Percentiles rank a stretch among this genome's conserved stretches.
phyloP scores from a whole-genome alignment of 2,329 filamentous ascomycete genomes.

The Tolypocladium pustulatum region DNA sequence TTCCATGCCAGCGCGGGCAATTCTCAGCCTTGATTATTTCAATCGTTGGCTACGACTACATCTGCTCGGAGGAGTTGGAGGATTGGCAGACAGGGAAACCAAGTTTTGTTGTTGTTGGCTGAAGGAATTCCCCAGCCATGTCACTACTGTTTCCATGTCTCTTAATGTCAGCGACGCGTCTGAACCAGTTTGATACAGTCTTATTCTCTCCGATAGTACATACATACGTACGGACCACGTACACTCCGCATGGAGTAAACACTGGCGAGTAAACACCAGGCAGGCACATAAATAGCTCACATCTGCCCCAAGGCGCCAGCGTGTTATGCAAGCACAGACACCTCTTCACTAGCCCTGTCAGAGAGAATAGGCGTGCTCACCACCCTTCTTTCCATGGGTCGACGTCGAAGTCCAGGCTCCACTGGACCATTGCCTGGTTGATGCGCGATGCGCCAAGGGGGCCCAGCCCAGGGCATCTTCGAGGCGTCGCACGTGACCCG shows the following conservation, averaged over 20 bases:
- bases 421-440: not conserved
- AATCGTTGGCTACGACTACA: not conserved
- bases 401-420: not conserved
- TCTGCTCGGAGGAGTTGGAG: not conserved
- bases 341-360: not conserved
- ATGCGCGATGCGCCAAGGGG: not conserved
- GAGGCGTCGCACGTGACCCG: not conserved
- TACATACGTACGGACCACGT: not conserved
- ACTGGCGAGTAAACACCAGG: not conserved
- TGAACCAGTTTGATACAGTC: not conserved
- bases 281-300: not conserved
- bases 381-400: not conserved
- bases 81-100: not conserved
- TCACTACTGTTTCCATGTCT: not conserved
- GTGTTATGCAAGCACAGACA: not conserved
- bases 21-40: too few relatives aligned
- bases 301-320: not conserved
- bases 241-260: not conserved
- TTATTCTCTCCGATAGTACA: not conserved
- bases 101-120: not conserved
- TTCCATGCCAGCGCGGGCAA: not conserved
- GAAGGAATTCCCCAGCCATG: not conserved
- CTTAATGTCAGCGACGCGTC: not conserved
- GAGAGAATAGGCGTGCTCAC: not conserved
- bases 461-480: too few relatives aligned